Evolutionary conservation across 768 basidiomycete species (phyloP), one percentile per base, ranked within the genome.

Genomic region (Hemileccinum rubropunctum): DNA sequence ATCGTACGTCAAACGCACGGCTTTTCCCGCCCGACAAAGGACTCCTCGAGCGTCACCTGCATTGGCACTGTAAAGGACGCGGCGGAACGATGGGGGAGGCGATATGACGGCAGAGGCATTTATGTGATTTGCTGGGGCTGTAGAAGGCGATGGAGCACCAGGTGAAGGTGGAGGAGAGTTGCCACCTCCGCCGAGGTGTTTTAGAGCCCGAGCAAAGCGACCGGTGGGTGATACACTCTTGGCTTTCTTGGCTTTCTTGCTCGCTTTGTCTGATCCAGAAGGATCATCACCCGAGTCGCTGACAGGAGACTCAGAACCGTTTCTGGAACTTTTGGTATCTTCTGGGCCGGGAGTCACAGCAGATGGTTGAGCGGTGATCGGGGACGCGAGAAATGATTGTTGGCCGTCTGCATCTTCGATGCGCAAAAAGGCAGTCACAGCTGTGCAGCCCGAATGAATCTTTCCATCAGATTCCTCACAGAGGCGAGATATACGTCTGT

Each of bases 21-120:
- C 97, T 58, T 83, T 88, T 26, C 97, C 97, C 12, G 78, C 82
- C 39, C 97, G 86, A 63, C 90, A 95, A 15, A 99, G 78, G 11
- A 99, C 97, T 5, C 88, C 95, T 20, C 97, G 75, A 6, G 97
- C 97, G 64, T 99, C 97, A 9, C 97, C 97, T 1, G 91, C 97
- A 64, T 99, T 99, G 36, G 97, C 97, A 46, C 85, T 87, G 67
- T 98, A 99, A 33, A 99, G 72, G 39, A 97, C 89, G 26, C 91
- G 84, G 50, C 84, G 79, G 18, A 84, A 65, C 21, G 64, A 70
- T 5, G 68, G 55, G 13, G 82, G 80, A 32, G 83, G 82, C 4
- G 53, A 56, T 21, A 81, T 62, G 32, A 61, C 57, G 54, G 66
- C 17, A 72, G 62, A 18, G 3, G 42, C 11, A 44, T 40, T 59